These are phyloP conservation scores for Ramaria rubella DNA, from an alignment of 768 basidiomycete species.

Conservation along the genomic window DNA sequence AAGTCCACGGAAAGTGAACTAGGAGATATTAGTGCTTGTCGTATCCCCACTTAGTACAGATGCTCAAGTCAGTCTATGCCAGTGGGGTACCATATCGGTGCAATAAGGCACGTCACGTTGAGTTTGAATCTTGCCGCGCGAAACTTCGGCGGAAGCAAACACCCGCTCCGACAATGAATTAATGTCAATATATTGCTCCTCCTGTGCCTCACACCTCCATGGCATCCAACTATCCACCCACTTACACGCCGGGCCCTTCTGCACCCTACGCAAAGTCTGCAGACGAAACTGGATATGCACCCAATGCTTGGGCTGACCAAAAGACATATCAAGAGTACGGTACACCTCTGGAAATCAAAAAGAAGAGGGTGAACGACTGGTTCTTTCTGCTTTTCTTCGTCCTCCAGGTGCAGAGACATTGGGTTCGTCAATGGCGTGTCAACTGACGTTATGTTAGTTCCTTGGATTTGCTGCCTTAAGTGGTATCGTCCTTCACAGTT, in stretches of 20 bases:
- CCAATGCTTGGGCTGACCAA: slow-evolving; percentile 11
- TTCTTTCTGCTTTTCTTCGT: slow-evolving; percentile 67
- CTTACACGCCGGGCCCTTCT: slow-evolving; percentile 20
- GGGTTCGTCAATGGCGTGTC: background rate
- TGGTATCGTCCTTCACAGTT: slow-evolving; percentile 55
- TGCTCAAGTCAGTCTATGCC: no score
- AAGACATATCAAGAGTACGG: slow-evolving; percentile 45
- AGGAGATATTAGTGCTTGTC: no score
- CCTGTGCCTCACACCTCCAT: no score
- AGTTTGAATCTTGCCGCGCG: no score
- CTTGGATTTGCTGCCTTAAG: slow-evolving; percentile 64
- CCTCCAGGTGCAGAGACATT: slow-evolving; percentile 42
- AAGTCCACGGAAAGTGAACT: no score
- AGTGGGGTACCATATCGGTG: no score
- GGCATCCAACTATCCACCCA: no score
- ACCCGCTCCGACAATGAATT: no score
- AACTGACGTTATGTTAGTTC: slow-evolving; percentile 34
- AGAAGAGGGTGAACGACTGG: slow-evolving; percentile 66
- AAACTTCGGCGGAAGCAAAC: no score
- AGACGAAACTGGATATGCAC: slow-evolving; percentile 25
- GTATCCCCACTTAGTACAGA: no score
- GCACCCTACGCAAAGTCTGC: slow-evolving; percentile 20
- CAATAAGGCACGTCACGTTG: no score
- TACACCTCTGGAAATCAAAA: slow-evolving; percentile 18
- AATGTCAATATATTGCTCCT: no score